Evolutionary conservation across 768 basidiomycete species (phyloP), one percentile per base, ranked within the genome.

Genomic region (Boletales sp.): DNA sequence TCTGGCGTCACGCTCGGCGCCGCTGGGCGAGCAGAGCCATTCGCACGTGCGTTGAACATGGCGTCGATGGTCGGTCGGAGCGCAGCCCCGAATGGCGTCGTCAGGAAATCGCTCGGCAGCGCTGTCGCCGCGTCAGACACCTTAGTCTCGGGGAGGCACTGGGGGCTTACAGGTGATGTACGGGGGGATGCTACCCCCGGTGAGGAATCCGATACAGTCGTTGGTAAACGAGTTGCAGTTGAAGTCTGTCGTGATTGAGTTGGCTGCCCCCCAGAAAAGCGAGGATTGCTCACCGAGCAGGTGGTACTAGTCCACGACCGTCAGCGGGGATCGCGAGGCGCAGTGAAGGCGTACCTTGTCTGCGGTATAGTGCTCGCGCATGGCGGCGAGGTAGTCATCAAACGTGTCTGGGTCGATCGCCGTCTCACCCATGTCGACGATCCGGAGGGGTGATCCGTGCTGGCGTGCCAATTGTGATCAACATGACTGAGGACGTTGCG

Each of bases 191-290:
- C 82, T 81, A 4, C 76, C 76, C 28, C 93, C 92, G 0, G 90
- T 95, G 42, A 97, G 69, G 62, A 96, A 94, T 3, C 87, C 92
- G 32, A 92, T 71, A 50, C 83, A 83, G 56, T 95, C 92, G 51
- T 86, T 90, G 3, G 92, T 94, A 57, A 97, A 97, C 2, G 90
- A 87, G 66, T 97, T 97, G 68, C 94, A 96, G 60, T 96, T 96
- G 57, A 94, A 94, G 38, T 95, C 91, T 86, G 54, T 46, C 37
- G 11, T 5, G 38, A 28, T 15, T 53, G 38, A 38, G 51, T 11
- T 39, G 4, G 9, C 41, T 10, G 17, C 11, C 18, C 17, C 34
- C 14, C 8, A 11, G 14, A 8, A 8, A 39, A 17, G 8, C 33
- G 21, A 4, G 17, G 13, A 19, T 41, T 7, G 44, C 67, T 50